phyloP scores from a whole-genome alignment of 2,329 filamentous ascomycete species.

The Fusarium sambucinum region DNA sequence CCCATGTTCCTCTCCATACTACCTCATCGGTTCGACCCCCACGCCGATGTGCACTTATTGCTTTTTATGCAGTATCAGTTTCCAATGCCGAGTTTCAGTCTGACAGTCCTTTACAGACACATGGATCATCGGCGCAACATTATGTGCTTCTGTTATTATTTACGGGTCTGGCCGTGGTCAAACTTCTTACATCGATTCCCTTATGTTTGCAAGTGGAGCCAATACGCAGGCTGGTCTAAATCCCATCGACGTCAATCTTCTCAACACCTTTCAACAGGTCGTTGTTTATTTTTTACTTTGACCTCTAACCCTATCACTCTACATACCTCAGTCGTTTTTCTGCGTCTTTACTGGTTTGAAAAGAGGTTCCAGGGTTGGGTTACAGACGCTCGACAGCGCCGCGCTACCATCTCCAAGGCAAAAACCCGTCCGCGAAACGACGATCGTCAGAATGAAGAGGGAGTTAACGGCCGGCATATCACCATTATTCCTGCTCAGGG shows the following conservation, averaged over 20 bases:
- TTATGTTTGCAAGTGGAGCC: conserved; percentile 87
- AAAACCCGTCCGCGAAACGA: conserved; percentile 63
- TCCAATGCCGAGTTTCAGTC: conserved; percentile 24
- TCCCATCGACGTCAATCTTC: conserved; percentile 74
- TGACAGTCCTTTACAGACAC: conserved; percentile 66
- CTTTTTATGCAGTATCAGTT: conserved; percentile 16
- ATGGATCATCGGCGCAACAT: conserved; percentile 80
- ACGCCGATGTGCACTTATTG: conserved; percentile 36
- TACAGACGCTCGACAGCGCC: conserved; percentile 74
- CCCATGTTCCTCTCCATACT: conserved; percentile 1
- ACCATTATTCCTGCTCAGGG: conserved; percentile 72
- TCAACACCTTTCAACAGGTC: conserved; percentile 80
- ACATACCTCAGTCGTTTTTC: conserved; percentile 87
- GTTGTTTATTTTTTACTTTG: conserved; percentile 79
- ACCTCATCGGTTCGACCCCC: conserved; percentile 23
- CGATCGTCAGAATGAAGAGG: conserved; percentile 65
- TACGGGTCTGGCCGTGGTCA: conserved; percentile 70
- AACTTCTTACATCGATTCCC: conserved; percentile 84
- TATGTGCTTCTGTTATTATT: conserved; percentile 82
- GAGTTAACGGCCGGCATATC: conserved; percentile 75
- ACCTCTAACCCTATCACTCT: conserved; percentile 86
- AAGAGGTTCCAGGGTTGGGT: conserved; percentile 91
- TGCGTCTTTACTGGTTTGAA: conserved; percentile 98
- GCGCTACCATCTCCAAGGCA: conserved; percentile 73
- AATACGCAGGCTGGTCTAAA: conserved; percentile 96